phyloP scores from a whole-genome alignment of 768 basidiomycete genomes.

The Agaricus subrufescens region DNA sequence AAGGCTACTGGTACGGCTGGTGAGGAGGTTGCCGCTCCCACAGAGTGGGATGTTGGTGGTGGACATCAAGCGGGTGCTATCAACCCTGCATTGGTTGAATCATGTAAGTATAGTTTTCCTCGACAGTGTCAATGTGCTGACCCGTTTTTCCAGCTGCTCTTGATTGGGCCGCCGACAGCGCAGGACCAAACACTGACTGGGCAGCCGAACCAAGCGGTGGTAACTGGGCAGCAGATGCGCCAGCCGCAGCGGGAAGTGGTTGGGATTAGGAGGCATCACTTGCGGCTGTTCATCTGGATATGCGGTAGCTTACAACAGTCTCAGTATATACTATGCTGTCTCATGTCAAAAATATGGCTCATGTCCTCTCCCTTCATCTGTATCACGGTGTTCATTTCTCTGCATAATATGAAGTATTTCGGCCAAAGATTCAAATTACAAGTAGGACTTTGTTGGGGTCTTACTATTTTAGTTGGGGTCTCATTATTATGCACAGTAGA shows the following conservation, averaged over 20 bases:
- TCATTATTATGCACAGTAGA: no score
- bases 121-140: constrained; percentile 3
- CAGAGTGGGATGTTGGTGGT: constrained; percentile 75
- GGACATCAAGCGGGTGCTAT: constrained; percentile 66
- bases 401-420: neutral
- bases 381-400: constrained; percentile 2
- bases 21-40: constrained; percentile 39
- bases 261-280: constrained; percentile 29
- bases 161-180: constrained; percentile 78
- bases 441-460: neutral
- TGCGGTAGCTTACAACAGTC: constrained; percentile 12
- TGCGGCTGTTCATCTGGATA: constrained; percentile 8
- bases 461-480: no score
- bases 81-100: constrained; percentile 72
- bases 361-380: constrained; percentile 4
- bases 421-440: neutral
- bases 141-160: constrained; percentile 49
- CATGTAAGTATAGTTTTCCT: constrained; percentile 37
- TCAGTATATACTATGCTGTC: constrained; percentile 13
- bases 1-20: constrained; percentile 60
- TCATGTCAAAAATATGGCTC: constrained; percentile 25
- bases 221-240: constrained; percentile 35
- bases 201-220: constrained; percentile 69
- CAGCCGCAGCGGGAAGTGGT: constrained; percentile 24
- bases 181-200: constrained; percentile 66